Evolutionary conservation across 2,329 filamentous ascomycete genomes (phyloP).

Genomic region (Beauveria medogensis): DNA sequence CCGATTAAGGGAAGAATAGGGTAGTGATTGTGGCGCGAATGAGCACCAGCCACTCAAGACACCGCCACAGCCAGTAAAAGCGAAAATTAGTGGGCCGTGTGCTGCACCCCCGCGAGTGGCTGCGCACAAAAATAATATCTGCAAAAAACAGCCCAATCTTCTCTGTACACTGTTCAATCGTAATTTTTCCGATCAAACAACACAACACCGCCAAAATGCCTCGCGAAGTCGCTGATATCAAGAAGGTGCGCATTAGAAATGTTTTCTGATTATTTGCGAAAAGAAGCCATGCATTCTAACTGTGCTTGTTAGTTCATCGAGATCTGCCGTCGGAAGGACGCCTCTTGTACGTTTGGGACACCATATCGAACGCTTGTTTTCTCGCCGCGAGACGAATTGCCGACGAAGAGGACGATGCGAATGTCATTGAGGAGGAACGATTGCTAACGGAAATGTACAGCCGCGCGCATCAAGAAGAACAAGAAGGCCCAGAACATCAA

Average conservation of each 20-base stretch:
- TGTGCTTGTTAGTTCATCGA: conserved; percentile 74
- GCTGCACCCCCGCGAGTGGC: conserved; percentile 20
- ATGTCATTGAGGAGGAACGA: not conserved
- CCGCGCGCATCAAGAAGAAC: conserved; percentile 94
- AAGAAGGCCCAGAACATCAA: conserved; percentile 87
- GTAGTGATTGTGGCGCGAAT: not conserved
- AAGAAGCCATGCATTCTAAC: conserved; percentile 20
- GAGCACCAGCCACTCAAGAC: not conserved
- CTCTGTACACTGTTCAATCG: conserved; percentile 22
- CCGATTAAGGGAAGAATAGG: not conserved
- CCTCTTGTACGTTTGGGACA: conserved; percentile 73
- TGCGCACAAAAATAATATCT: conserved; percentile 27
- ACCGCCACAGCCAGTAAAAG: not conserved
- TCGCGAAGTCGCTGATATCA: conserved; percentile 97
- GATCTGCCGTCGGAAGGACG: conserved; percentile 99
- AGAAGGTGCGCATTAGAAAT: conserved; percentile 50
- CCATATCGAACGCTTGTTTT: not conserved
- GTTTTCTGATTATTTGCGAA: not conserved
- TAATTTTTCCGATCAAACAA: conserved; percentile 27
- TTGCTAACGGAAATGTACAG: conserved; percentile 34
- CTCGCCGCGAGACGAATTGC: not conserved
- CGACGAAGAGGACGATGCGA: not conserved
- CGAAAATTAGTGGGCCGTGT: conserved; percentile 19
- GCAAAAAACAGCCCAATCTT: conserved; percentile 22
- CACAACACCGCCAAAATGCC: conserved; percentile 87